These are phyloP conservation scores for Amauroascus verrucosus DNA, from an alignment of 2,329 filamentous ascomycete genomes.

Conservation along the genomic window DNA sequence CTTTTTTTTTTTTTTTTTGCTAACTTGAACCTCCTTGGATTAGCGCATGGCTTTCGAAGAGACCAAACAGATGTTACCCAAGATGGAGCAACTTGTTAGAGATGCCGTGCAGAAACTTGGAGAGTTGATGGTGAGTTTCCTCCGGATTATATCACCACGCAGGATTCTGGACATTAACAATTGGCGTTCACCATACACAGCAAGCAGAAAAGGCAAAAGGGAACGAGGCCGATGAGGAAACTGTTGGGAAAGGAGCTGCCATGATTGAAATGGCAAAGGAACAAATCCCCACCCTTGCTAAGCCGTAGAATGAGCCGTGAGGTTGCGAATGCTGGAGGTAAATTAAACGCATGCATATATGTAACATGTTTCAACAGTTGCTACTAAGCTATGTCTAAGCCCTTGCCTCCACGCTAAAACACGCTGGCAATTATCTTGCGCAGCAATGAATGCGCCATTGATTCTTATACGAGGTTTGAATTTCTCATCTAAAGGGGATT, in stretches of 20 bases:
- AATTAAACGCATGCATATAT: too few relatives aligned
- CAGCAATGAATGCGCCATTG: too few relatives aligned
- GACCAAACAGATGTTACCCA: constrained; percentile 71
- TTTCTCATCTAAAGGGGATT: too few relatives aligned
- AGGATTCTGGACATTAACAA: background rate
- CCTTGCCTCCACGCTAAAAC: too few relatives aligned
- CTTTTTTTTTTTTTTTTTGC: background rate
- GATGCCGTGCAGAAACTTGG: constrained; percentile 64
- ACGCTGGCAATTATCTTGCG: too few relatives aligned
- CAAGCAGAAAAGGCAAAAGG: constrained; percentile 32
- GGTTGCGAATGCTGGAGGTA: background rate
- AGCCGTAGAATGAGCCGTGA: background rate
- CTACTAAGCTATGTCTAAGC: too few relatives aligned
- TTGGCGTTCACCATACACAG: constrained; percentile 18
- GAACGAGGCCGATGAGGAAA: constrained; percentile 24
- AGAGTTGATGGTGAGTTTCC: constrained; percentile 57
- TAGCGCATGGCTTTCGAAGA: constrained; percentile 75
- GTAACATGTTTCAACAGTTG: too few relatives aligned
- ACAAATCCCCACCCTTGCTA: background rate
- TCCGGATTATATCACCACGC: background rate
- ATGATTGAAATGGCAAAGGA: constrained; percentile 31
- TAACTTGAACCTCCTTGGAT: background rate
- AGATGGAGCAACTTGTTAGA: constrained; percentile 59
- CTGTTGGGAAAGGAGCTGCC: constrained; percentile 33
- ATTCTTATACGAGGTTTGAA: too few relatives aligned